Base-by-base conservation (phyloP, 73 alveolate species). In the Paramecium tetraurelia region DNA sequence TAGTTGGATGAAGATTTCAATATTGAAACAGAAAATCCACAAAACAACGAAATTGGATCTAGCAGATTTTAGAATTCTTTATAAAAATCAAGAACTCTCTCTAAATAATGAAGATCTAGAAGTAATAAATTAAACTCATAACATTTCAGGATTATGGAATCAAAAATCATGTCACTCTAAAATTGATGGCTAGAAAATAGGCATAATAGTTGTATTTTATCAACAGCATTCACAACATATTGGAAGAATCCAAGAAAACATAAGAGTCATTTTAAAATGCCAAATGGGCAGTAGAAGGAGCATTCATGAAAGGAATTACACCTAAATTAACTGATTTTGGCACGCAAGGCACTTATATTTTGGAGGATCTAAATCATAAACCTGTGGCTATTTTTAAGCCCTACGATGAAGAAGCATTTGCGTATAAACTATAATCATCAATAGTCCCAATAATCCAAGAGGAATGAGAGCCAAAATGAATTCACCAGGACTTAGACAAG, bases 381-480 rank as follows among this genome's bases (percentile, higher is more conserved):
- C 93, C 71, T 9, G 96, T 95, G 14, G 99, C 99, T 8, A 92
- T 98, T 40, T 98, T 98, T 86, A 98, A 98, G 77, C 99, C 99
- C 4, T 87, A 96, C 59, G 99, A 98, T 94, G 99, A 98, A 92
- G 99, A 98, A 93, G 97, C 99, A 38, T 97, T 93, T 95, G 99
- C 99, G 85, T 70, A 70, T 3, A 29, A 12, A 12, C 1, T 48
- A 11, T 11, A 29, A 70, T 33, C n/a, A 22, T 8, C 7, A 11
- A 31, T 70, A 70, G 46, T n/a, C 99, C 99, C 10, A 96, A 96
- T 89, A 98, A 98, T 90, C 99, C 98, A 9, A 93, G 98, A 80
- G 99, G 99, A 14, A 95, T 96, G 94, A 92, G 90, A 20, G 98
- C 97, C 20, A 93, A 95, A 33, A 94, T 97, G 84, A 99, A 99